A percentile compares a stretch with the other conserved stretches of the same genome.
Conservation (phyloP, 805 yeast genomes). For the Saccharomycopsis vini region DNA sequence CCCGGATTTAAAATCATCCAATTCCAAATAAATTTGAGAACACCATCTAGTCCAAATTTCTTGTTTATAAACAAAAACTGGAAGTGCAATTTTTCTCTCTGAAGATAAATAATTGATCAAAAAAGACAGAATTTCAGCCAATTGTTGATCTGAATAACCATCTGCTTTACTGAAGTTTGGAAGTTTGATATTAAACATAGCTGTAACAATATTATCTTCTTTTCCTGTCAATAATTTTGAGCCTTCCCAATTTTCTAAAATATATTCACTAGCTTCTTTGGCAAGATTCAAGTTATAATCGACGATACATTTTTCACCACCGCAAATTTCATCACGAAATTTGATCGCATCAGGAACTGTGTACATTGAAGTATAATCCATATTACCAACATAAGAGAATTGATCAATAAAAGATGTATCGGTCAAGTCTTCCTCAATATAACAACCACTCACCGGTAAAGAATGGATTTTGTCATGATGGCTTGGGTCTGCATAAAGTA, state of each 20-base stretch:
- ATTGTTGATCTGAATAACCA: not conserved
- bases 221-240: slow-evolving; percentile 11
- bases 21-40: slow-evolving; percentile 52
- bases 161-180: slow-evolving; percentile 3
- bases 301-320: slow-evolving; percentile 48
- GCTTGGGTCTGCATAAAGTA: slow-evolving; percentile 45
- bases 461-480: slow-evolving; percentile 45
- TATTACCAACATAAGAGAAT: slow-evolving; percentile 45
- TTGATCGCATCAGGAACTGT: slow-evolving; percentile 41
- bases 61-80: slow-evolving; percentile 34
- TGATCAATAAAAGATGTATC: slow-evolving; percentile 31
- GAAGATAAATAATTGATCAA: slow-evolving; percentile 19
- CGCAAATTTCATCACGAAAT: slow-evolving; percentile 46
- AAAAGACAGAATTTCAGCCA: not conserved
- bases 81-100: slow-evolving; percentile 40
- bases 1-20: slow-evolving; percentile 34
- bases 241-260: slow-evolving; percentile 25
- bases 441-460: slow-evolving; percentile 47
- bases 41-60: slow-evolving; percentile 42
- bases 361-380: slow-evolving; percentile 34
- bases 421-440: slow-evolving; percentile 21
- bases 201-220: slow-evolving; percentile 6
- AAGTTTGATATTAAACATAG: slow-evolving; percentile 17
- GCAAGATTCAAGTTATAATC: slow-evolving; percentile 42
- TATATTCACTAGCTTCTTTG: slow-evolving; percentile 31